Evolutionary conservation across 2,329 filamentous ascomycete species (phyloP).

Genomic region (Fusarium sp.): DNA sequence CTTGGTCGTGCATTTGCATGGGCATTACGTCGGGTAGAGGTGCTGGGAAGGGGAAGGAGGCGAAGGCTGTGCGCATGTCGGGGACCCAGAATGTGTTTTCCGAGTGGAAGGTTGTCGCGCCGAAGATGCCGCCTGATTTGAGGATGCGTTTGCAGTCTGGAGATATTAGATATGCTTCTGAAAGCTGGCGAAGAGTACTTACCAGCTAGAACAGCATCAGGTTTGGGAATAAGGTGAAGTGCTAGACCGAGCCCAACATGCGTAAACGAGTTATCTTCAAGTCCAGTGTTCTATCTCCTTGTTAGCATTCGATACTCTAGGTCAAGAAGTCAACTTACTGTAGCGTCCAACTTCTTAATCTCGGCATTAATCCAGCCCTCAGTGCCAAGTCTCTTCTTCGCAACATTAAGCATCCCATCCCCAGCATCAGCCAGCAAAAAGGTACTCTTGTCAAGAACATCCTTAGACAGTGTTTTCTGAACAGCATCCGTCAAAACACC

Average conservation of each 20-base stretch:
- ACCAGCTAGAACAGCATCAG: slow-evolving; percentile 49
- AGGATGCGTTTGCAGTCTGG: slow-evolving; percentile 54
- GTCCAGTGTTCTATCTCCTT: slow-evolving; percentile 51
- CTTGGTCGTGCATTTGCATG: slow-evolving; percentile 55
- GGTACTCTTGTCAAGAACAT: slow-evolving; percentile 55
- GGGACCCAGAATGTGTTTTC: slow-evolving; percentile 51
- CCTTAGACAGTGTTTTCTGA: slow-evolving; percentile 52
- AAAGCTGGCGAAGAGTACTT: background rate
- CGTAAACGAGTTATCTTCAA: slow-evolving; percentile 54
- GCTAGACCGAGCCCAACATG: slow-evolving; percentile 61
- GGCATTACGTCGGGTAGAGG: slow-evolving; percentile 50
- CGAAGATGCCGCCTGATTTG: slow-evolving; percentile 53
- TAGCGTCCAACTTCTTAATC: slow-evolving; percentile 58
- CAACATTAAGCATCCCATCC: slow-evolving; percentile 54
- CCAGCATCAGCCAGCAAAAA: slow-evolving; percentile 63
- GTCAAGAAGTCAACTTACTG: slow-evolving; percentile 47
- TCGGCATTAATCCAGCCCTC: slow-evolving; percentile 61
- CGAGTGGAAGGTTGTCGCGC: slow-evolving; percentile 52
- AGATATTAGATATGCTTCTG: background rate
- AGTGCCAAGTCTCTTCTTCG: slow-evolving; percentile 51
- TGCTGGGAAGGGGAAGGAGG: slow-evolving; percentile 54
- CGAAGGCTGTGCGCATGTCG: slow-evolving; percentile 54
- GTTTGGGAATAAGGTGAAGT: slow-evolving; percentile 58
- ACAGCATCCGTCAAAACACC: slow-evolving; percentile 61
- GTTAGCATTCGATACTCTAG: background rate